Percentiles rank a stretch among this genome's conserved stretches.
phyloP scores from a whole-genome alignment of 2,329 filamentous ascomycete species.

The Pestalotiopsis sp. region DNA sequence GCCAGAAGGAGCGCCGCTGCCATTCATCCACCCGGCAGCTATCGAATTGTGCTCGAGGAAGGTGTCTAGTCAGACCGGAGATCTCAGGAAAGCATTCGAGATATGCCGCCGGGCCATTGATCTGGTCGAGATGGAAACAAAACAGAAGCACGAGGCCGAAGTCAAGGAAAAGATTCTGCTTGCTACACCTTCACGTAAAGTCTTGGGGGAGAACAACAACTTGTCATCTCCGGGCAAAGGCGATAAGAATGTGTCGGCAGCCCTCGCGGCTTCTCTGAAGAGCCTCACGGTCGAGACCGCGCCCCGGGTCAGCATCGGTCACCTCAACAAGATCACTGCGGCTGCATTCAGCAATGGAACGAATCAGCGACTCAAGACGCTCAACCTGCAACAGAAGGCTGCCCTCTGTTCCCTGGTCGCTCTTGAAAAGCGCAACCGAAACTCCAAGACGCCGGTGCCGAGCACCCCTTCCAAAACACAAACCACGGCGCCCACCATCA shows the following conservation, averaged over 20 bases:
- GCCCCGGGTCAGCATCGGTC: constrained; percentile 84
- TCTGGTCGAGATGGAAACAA: constrained; percentile 82
- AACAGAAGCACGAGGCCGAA: constrained; percentile 69
- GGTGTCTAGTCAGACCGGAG: constrained; percentile 90
- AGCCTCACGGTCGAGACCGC: constrained; percentile 75
- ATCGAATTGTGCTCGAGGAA: constrained; percentile 95
- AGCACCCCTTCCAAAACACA: constrained; percentile 64
- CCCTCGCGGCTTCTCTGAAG: constrained; percentile 57
- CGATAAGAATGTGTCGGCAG: constrained; percentile 47
- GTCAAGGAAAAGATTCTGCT: constrained; percentile 58
- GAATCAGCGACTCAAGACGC: constrained; percentile 77
- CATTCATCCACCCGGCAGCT: constrained; percentile 91
- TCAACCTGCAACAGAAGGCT: constrained; percentile 96
- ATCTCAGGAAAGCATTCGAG: constrained; percentile 93
- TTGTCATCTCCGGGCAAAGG: constrained; percentile 56
- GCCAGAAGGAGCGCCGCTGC: constrained; percentile 62
- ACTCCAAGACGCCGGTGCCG: constrained; percentile 40
- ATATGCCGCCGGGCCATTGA: constrained; percentile 90
- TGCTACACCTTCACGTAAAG: constrained; percentile 72
- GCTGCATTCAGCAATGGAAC: constrained; percentile 90
- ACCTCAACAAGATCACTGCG: constrained; percentile 89
- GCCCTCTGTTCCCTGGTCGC: constrained; percentile 87
- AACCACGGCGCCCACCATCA: constrained; percentile 75
- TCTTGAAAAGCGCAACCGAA: constrained; percentile 75
- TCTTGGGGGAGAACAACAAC: constrained; percentile 82